Conservation (phyloP, 306 rosid genomes). For the Prunus fruticosa region DNA sequence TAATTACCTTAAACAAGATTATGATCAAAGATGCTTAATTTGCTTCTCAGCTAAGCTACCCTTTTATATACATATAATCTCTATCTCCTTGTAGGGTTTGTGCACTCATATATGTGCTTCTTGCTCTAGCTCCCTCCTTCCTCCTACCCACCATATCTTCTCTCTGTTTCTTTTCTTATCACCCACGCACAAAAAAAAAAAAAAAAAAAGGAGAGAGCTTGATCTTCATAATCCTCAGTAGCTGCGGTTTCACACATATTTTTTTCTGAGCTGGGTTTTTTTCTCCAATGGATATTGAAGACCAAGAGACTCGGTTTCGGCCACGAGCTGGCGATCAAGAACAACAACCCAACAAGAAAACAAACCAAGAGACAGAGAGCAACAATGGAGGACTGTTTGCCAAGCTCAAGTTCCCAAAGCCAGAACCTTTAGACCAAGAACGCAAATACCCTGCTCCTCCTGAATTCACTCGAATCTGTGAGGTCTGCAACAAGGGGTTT, state of each 20-base stretch:
- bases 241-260: not conserved
- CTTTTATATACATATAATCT: not conserved
- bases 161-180: not conserved
- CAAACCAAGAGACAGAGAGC: not conserved
- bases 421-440: not conserved
- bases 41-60: constrained; percentile 25
- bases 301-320: not conserved
- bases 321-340: not conserved
- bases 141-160: not conserved
- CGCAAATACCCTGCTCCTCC: not conserved
- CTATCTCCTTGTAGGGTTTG: not conserved
- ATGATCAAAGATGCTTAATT: not conserved
- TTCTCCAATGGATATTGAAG: not conserved
- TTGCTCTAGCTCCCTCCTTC: not conserved
- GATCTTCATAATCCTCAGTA: not conserved
- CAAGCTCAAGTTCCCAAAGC: constrained; percentile 23
- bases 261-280: not conserved
- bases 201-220: not conserved
- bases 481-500: constrained; percentile 31
- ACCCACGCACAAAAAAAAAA: not conserved
- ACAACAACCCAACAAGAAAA: not conserved
- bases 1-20: not conserved
- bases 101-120: not conserved
- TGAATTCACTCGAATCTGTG: constrained; percentile 8
- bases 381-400: constrained; percentile 3